These are phyloP conservation scores for Clarireedia homoeocarpa DNA, from an alignment of 2,329 filamentous ascomycete genomes.

Conservation along the genomic window DNA sequence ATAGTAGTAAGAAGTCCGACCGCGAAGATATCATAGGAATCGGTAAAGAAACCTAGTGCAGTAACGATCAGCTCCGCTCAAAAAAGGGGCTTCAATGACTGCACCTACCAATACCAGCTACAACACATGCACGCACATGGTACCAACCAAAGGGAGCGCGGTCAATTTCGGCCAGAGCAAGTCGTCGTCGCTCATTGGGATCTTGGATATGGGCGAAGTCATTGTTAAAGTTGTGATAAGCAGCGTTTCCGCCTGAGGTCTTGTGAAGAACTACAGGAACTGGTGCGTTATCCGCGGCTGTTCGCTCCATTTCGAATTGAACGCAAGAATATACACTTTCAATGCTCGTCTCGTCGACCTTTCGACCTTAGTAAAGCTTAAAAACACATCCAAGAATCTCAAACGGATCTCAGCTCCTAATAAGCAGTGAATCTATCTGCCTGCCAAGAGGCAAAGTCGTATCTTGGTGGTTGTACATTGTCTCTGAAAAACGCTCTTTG, in stretches of 20 bases:
- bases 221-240: slow-evolving; percentile 73
- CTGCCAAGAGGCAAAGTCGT: not conserved
- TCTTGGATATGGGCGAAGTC: slow-evolving; percentile 60
- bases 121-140: slow-evolving; percentile 66
- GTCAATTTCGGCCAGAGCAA: slow-evolving; percentile 75
- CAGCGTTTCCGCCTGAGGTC: slow-evolving; percentile 58
- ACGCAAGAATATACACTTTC: not conserved
- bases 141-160: slow-evolving; percentile 75
- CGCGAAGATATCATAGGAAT: slow-evolving; percentile 54
- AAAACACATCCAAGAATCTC: not conserved
- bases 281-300: not conserved
- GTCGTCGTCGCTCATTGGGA: slow-evolving; percentile 68
- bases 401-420: slow-evolving; percentile 1
- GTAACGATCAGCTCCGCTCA: slow-evolving; percentile 49
- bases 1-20: slow-evolving; percentile 60
- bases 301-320: not conserved
- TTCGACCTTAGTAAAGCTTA: not conserved
- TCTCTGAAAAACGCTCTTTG: not conserved
- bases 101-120: slow-evolving; percentile 53
- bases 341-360: not conserved
- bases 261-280: slow-evolving; percentile 9
- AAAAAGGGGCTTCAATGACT: not conserved
- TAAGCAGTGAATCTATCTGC: not conserved
- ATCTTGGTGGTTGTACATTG: not conserved
- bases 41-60: slow-evolving; percentile 79